phyloP scores from a whole-genome alignment of 805 yeast genomes.

The Kazachstania psychrophila region DNA sequence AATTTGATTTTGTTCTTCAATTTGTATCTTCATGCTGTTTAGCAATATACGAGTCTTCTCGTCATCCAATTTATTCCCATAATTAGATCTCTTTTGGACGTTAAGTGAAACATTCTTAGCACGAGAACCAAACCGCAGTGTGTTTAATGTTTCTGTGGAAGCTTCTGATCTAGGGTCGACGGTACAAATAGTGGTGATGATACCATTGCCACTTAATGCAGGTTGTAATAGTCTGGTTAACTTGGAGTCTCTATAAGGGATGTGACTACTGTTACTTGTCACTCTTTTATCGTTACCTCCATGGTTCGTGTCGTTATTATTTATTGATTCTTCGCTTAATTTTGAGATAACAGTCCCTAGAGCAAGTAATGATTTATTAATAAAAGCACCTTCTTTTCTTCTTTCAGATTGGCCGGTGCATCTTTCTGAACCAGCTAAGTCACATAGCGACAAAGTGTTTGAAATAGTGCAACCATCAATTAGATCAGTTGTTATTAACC shows the following conservation, averaged over 20 bases:
- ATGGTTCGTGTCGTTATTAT: slow-evolving; percentile 20
- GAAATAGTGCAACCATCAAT: slow-evolving; percentile 32
- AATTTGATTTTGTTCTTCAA: slow-evolving; percentile 50
- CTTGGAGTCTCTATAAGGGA: slow-evolving; percentile 91
- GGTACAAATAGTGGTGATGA: slow-evolving; percentile 81
- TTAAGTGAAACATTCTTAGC: slow-evolving; percentile 76
- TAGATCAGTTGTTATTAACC: slow-evolving; percentile 40
- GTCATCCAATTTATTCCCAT: slow-evolving; percentile 3
- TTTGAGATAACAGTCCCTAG: slow-evolving; percentile 88
- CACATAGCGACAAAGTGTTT: slow-evolving; percentile 77
- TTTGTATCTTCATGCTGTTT: slow-evolving; percentile 45
- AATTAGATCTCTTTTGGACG: slow-evolving; percentile 41
- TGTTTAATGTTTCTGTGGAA: slow-evolving; percentile 73
- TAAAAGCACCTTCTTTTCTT: slow-evolving; percentile 87
- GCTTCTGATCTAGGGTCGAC: slow-evolving; percentile 56
- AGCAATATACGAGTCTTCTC: slow-evolving; percentile 43
- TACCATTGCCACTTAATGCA: slow-evolving; percentile 77
- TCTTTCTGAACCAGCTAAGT: slow-evolving; percentile 93
- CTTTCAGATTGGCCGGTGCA: slow-evolving; percentile 61
- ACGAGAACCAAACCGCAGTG: slow-evolving; percentile 84
- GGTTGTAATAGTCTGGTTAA: slow-evolving; percentile 86
- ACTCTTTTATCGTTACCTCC: slow-evolving; percentile 10
- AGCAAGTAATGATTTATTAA: slow-evolving; percentile 83
- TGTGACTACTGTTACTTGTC: slow-evolving; percentile 35
- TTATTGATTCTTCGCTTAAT: slow-evolving; percentile 38